These are phyloP conservation scores for Lentinula guzmanii DNA, from an alignment of 768 basidiomycete genomes.

Conservation along the genomic window DNA sequence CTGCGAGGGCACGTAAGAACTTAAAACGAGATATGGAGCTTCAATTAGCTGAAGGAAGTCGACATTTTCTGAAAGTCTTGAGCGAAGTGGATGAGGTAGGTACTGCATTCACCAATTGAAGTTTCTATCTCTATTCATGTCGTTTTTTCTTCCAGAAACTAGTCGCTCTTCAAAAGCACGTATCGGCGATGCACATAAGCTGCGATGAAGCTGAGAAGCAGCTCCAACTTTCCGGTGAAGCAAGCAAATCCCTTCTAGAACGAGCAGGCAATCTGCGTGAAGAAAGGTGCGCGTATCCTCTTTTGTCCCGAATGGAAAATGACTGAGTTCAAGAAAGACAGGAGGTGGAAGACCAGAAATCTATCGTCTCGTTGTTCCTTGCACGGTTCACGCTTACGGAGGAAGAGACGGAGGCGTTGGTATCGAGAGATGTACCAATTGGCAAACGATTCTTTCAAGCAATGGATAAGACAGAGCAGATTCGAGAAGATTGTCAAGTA, in stretches of 20 bases:
- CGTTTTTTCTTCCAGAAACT: conserved; percentile 58
- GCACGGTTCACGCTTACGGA: conserved; percentile 78
- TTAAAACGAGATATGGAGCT: conserved; percentile 82
- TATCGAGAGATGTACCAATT: conserved; percentile 73
- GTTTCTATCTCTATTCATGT: conserved; percentile 5
- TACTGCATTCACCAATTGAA: conserved; percentile 12
- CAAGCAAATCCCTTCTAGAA: conserved; percentile 76
- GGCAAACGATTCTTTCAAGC: conserved; percentile 73
- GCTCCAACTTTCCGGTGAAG: conserved; percentile 65
- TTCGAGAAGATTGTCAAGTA: conserved; percentile 79
- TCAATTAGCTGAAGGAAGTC: conserved; percentile 76
- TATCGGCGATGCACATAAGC: conserved; percentile 71
- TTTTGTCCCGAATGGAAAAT: not conserved
- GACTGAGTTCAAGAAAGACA: conserved; percentile 35
- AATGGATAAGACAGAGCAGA: conserved; percentile 81
- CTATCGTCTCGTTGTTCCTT: conserved; percentile 77
- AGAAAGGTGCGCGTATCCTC: conserved; percentile 48
- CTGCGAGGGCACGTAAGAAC: conserved; percentile 69
- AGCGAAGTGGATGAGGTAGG: conserved; percentile 87
- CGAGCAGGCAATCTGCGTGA: conserved; percentile 71
- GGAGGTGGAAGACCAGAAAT: conserved; percentile 62
- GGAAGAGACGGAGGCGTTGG: conserved; percentile 66
- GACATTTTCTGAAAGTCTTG: conserved; percentile 77
- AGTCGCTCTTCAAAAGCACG: conserved; percentile 68
- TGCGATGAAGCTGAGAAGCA: conserved; percentile 84